Conservation (phyloP, 352 stramenopile species). For the Phytophthora constricta region DNA sequence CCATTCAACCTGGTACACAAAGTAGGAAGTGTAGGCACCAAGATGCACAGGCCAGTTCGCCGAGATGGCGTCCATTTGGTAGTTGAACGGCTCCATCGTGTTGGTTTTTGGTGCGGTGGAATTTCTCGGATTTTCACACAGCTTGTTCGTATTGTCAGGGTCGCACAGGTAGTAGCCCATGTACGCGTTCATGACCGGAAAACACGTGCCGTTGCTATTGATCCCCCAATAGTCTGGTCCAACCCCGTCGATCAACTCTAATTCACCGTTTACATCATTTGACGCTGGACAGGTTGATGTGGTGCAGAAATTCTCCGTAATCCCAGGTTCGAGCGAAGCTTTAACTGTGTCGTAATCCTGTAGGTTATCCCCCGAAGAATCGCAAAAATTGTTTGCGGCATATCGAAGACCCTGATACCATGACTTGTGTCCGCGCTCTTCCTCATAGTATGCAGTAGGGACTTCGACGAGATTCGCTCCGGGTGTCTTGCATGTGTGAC, state of each 20-base stretch:
- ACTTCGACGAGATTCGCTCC: slow-evolving; percentile 59
- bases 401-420: slow-evolving; percentile 64
- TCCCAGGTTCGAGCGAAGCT: slow-evolving; percentile 35
- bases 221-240: slow-evolving; percentile 53
- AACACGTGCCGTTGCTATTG: slow-evolving; percentile 73
- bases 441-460: slow-evolving; percentile 44
- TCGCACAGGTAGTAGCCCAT: slow-evolving; percentile 65
- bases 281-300: slow-evolving; percentile 47
- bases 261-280: slow-evolving; percentile 43
- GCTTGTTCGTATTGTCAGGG: slow-evolving; percentile 48
- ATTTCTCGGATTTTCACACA: too few species aligned
- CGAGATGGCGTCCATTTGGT: slow-evolving; percentile 86
- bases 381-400: slow-evolving; percentile 57
- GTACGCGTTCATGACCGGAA: slow-evolving; percentile 67
- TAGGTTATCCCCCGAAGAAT: slow-evolving; percentile 21
- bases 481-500: slow-evolving; percentile 46
- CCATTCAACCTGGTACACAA: slow-evolving; percentile 80
- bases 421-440: slow-evolving; percentile 44
- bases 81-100: slow-evolving; percentile 67
- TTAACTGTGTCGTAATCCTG: slow-evolving; percentile 37
- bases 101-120: slow-evolving; percentile 25
- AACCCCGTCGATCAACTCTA: slow-evolving; percentile 50
- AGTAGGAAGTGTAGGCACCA: slow-evolving; percentile 60
- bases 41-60: slow-evolving; percentile 75
- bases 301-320: slow-evolving; percentile 48